A percentile compares a stretch with the other conserved stretches of the same genome.
Evolutionary conservation across 805 yeast species (phyloP).

Genomic region (Wickerhamiella dianesei): DNA sequence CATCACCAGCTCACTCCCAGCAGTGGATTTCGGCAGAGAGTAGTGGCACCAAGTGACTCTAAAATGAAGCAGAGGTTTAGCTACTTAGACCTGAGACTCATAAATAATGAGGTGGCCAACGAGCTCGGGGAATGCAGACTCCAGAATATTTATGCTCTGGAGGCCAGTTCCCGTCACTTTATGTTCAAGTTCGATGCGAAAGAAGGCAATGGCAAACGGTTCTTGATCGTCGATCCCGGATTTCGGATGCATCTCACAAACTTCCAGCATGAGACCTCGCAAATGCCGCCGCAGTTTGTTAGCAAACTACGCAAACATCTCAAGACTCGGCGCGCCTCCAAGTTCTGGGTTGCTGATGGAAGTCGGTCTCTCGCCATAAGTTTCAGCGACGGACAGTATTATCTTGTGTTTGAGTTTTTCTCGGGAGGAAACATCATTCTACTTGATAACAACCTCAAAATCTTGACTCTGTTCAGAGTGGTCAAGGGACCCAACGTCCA

Average conservation of each 20-base stretch:
- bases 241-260: constrained; percentile 65
- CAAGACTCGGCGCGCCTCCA: constrained; percentile 63
- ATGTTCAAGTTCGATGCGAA: constrained; percentile 57
- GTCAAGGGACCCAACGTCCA: constrained; percentile 45
- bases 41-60: too few relatives aligned
- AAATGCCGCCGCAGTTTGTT: constrained; percentile 74
- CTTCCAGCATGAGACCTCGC: constrained; percentile 68
- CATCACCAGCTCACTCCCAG: too few relatives aligned
- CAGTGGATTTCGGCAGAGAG: too few relatives aligned
- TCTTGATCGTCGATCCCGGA: constrained; percentile 74
- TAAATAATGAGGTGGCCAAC: constrained; percentile 50
- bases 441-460: constrained; percentile 53
- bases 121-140: constrained; percentile 52
- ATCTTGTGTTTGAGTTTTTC: constrained; percentile 78
- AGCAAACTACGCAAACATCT: constrained; percentile 76
- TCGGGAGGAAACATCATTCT: constrained; percentile 87
- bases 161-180: constrained; percentile 57
- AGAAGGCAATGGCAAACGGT: constrained; percentile 50
- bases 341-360: constrained; percentile 56
- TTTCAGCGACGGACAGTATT: constrained; percentile 67
- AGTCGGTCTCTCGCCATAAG: constrained; percentile 76
- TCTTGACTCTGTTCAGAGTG: constrained; percentile 60
- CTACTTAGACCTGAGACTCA: constrained; percentile 63
- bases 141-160: constrained; percentile 73
- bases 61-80: constrained; percentile 63